Evolutionary conservation across 2,329 filamentous ascomycete genomes (phyloP), one percentile per base, ranked within the genome.

Genomic region (Sarocladium kiliense): DNA sequence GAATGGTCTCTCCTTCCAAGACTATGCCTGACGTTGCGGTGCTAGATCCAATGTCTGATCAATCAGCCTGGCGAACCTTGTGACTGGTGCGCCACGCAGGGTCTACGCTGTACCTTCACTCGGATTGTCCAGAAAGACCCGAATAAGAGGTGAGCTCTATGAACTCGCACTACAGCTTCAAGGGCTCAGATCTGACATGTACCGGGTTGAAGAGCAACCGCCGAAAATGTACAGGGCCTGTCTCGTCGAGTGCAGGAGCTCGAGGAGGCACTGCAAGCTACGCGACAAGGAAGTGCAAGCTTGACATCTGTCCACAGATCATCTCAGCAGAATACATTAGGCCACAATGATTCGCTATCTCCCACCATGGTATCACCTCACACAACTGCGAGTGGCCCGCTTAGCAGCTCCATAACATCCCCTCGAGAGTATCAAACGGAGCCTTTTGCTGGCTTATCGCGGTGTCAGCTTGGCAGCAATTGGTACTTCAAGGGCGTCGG

Each of bases 401-500:
- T 27, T 5, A 27, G 51, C 21, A 41, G 16, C 51, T 42, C 32
- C 14, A 12, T 37, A 16, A n/a, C 32, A 26, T 53, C 27, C 3
- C 30, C 27, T 19, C 12, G 3, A n/a, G 19, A 50, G 23, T 30
- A 19, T 36, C 30, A 27, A 30, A 18, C n/a, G 27, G 49, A 25
- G 21, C 11, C 30, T 18, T 23, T 19, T 27, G n/a, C 51, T 41
- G 26, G 23, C n/a, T 23, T 56, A 12, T 53, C 54, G 18, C 49
- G 54, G 44, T 56, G 54, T 23, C 54, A 56, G 34, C 54, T 56
- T 11, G 54, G 54, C 23, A 53, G 49, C n/a, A 58, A 55, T 16
- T 59, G 58, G 58, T 58, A 58, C 49, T 58, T 55, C 34, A 55
- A 58, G 27, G 58, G 58, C 21, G 50, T 59, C 23, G 51, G 54